Evolutionary conservation across 2,329 filamentous ascomycete genomes (phyloP).

Genomic region (Grosmannia penicillata): DNA sequence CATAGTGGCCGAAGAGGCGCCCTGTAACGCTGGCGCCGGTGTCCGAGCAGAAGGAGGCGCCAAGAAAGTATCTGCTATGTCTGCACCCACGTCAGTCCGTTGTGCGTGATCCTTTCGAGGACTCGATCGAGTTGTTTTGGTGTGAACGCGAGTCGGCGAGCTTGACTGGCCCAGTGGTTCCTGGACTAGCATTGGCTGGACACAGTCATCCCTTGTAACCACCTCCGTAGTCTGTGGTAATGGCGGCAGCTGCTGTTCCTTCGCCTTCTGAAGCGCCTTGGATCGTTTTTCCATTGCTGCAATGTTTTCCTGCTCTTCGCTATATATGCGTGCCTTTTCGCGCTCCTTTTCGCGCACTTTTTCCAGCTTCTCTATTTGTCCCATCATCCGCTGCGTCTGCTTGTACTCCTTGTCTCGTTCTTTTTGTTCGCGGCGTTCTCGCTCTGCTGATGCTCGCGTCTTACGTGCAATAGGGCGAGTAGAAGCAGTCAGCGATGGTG

Average conservation of each 20-base stretch:
- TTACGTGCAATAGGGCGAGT: slow-evolving; percentile 27
- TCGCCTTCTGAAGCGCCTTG: slow-evolving; percentile 33
- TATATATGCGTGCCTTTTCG: slow-evolving; percentile 48
- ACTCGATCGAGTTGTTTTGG: slow-evolving; percentile 32
- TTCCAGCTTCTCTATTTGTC: slow-evolving; percentile 47
- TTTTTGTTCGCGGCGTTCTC: slow-evolving; percentile 39
- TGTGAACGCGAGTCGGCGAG: slow-evolving; percentile 22
- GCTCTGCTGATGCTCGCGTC: slow-evolving; percentile 44
- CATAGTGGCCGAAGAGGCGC: not conserved
- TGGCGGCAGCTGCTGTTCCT: slow-evolving; percentile 12
- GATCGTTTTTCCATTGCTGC: slow-evolving; percentile 29
- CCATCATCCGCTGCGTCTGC: slow-evolving; percentile 45
- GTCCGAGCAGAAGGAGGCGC: slow-evolving; percentile 34
- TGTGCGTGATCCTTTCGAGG: slow-evolving; percentile 32
- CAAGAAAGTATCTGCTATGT: slow-evolving; percentile 41
- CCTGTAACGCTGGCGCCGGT: slow-evolving; percentile 19
- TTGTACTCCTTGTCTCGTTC: slow-evolving; percentile 45
- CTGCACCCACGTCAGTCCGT: slow-evolving; percentile 27
- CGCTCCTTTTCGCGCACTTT: slow-evolving; percentile 58
- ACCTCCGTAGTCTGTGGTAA: too few species aligned
- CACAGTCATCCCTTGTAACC: too few species aligned
- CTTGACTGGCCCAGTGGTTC: not conserved
- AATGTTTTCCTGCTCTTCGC: slow-evolving; percentile 40
- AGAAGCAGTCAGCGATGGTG: slow-evolving; percentile 19
- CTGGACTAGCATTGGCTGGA: too few species aligned